Evolutionary conservation across 306 rosid genomes (phyloP), one percentile per base, ranked within the genome.

Genomic region (Carpinus fangiana): DNA sequence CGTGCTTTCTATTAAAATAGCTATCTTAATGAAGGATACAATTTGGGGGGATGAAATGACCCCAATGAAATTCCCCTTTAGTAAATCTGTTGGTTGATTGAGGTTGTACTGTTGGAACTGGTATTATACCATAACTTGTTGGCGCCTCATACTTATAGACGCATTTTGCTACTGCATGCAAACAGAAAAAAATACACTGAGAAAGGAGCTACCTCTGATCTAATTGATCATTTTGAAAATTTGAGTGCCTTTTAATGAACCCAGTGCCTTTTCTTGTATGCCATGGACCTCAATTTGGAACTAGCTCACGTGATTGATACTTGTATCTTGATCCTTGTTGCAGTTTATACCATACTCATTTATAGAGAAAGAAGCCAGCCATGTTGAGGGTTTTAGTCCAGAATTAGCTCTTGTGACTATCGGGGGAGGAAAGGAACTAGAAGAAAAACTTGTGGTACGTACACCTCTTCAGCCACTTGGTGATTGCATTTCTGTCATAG

Each of bases 341-440:
- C 96, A 95, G 98, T 90, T 95, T 88, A 95, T 95, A 78, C 97
- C 98, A 5, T 92, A 89, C 87, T 94, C 97, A 20, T 94, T 92
- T 80, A 91, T 95, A 70, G 98, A 95, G 90, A 95, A 92, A 84
- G 98, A 95, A 87, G 98, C 98, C 57, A 95, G 97, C 82, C 98
- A 95, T 47, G 96, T 95, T 73, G 96, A 95, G 81, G 98, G 98
- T 54, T 95, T 95, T 76, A 95, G 98, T 89, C 98, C 98, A 0
- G 99, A 93, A 83, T 80, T 93, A 75, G 99, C 99, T 1, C 64
- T 91, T 17, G 98, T 95, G 79, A 95, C 98, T 20, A 83, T 95
- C 54, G 98, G 98, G 52, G 98, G 98, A 76, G 98, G 98, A 83
- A 91, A 95, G 85, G 98, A 95, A 80, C 97, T 95, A 78, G 99